Percentiles rank a stretch among this genome's conserved stretches.
These are phyloP conservation scores for Hordeum marinum DNA, from an alignment of 176 grass and related monocot genomes.

Conservation along the genomic window DNA sequence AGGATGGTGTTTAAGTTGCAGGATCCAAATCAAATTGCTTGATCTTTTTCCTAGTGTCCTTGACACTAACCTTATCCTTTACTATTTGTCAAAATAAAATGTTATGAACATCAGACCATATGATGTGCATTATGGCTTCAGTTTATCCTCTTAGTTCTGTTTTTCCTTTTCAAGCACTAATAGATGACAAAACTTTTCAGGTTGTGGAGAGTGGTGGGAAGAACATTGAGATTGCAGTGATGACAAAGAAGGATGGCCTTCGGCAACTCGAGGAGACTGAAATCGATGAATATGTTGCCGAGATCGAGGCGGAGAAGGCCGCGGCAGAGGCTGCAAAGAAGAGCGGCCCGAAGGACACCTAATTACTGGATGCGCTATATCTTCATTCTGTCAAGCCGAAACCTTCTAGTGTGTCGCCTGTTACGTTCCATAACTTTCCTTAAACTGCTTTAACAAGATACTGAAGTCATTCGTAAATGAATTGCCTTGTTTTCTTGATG, in stretches of 20 bases:
- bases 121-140: neutral
- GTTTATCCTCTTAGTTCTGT: neutral
- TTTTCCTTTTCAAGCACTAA: neutral
- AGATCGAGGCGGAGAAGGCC: slow-evolving; percentile 95
- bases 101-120: neutral
- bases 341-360: slow-evolving; percentile 55
- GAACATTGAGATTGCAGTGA: slow-evolving; percentile 92
- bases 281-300: slow-evolving; percentile 91
- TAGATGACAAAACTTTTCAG: slow-evolving; percentile 11
- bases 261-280: slow-evolving; percentile 69
- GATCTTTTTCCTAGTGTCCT: neutral
- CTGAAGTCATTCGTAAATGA: neutral
- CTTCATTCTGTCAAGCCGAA: neutral
- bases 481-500: neutral
- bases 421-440: neutral
- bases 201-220: slow-evolving; percentile 93
- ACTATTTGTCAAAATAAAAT: neutral
- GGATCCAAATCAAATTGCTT: neutral
- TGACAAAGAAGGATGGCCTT: slow-evolving; percentile 66
- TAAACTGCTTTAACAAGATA: slow-evolving; percentile 26
- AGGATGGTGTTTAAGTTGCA: neutral
- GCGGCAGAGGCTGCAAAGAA: slow-evolving; percentile 97
- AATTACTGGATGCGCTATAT: neutral
- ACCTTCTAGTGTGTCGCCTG: neutral
- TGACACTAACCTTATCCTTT: neutral